phyloP scores from a whole-genome alignment of 2,329 filamentous ascomycete species.

The Ceratocystis destructans region DNA sequence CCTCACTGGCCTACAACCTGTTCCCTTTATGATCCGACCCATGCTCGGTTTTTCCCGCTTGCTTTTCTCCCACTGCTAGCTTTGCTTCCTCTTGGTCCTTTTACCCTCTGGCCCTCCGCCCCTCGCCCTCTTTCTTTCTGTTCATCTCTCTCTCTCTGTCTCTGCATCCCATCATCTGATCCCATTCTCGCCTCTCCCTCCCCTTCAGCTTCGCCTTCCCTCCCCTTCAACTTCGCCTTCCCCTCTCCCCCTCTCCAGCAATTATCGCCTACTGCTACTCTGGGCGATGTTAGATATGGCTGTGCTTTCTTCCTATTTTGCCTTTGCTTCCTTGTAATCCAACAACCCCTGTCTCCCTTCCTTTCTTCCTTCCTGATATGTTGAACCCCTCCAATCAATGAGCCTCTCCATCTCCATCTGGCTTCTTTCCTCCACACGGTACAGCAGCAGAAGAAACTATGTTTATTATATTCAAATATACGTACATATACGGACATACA shows the following conservation, averaged over 20 bases:
- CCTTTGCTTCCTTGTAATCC: background rate
- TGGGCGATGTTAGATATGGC: background rate
- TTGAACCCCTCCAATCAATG: background rate
- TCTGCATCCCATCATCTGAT: background rate
- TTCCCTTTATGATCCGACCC: background rate
- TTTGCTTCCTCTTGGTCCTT: background rate
- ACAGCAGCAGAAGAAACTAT: background rate
- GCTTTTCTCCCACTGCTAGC: background rate
- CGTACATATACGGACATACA: background rate
- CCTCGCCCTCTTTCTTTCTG: background rate
- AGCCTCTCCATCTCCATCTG: background rate
- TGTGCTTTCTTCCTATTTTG: background rate
- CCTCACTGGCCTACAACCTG: background rate
- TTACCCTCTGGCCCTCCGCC: background rate
- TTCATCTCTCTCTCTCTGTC: background rate
- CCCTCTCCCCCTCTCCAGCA: background rate
- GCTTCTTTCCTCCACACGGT: background rate
- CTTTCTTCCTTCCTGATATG: background rate
- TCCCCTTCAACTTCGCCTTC: background rate
- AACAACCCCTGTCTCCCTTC: background rate
- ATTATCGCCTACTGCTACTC: too few species aligned
- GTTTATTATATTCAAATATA: background rate
- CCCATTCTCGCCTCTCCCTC: background rate
- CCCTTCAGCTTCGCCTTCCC: background rate
- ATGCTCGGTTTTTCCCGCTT: conserved; percentile 5